Percentiles rank a stretch among this genome's conserved stretches.
phyloP scores from a whole-genome alignment of 1,284 basidiomycete genomes.

The Pseudozyma thailandica region DNA sequence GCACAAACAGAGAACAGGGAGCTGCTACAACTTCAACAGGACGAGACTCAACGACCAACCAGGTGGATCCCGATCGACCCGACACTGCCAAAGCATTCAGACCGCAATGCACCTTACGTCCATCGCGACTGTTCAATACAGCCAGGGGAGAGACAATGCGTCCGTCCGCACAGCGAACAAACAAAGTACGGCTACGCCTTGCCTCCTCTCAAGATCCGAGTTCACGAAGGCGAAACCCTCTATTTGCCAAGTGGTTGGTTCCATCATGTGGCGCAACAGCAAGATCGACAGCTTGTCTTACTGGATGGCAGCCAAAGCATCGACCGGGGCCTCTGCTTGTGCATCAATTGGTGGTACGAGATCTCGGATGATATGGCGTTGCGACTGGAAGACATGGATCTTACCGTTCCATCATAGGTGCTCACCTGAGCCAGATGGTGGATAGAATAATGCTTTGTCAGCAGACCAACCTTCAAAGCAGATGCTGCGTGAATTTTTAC shows the following conservation, averaged over 20 bases:
- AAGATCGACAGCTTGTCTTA: slow-evolving; percentile 34
- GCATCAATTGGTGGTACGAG: slow-evolving; percentile 66
- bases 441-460: neutral
- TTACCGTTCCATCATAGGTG: slow-evolving; percentile 3
- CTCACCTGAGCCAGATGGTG: neutral
- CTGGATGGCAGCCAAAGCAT: neutral
- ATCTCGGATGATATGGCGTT: slow-evolving; percentile 46
- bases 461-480: neutral
- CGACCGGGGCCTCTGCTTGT: slow-evolving; percentile 51
- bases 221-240: slow-evolving; percentile 56
- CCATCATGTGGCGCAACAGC: slow-evolving; percentile 59
- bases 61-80: slow-evolving; percentile 64
- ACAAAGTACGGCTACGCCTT: slow-evolving; percentile 49
- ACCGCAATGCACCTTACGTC: slow-evolving; percentile 40
- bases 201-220: slow-evolving; percentile 52
- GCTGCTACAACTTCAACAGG: slow-evolving; percentile 17
- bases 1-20: neutral
- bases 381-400: slow-evolving; percentile 28
- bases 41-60: slow-evolving; percentile 26
- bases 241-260: slow-evolving; percentile 63
- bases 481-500: neutral
- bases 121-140: slow-evolving; percentile 32
- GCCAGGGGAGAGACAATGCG: neutral
- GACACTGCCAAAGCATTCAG: slow-evolving; percentile 25
- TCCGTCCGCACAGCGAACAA: slow-evolving; percentile 11